These are phyloP conservation scores for Perilla frutescens DNA, from an alignment of 257 asterid genomes.

Conservation along the genomic window DNA sequence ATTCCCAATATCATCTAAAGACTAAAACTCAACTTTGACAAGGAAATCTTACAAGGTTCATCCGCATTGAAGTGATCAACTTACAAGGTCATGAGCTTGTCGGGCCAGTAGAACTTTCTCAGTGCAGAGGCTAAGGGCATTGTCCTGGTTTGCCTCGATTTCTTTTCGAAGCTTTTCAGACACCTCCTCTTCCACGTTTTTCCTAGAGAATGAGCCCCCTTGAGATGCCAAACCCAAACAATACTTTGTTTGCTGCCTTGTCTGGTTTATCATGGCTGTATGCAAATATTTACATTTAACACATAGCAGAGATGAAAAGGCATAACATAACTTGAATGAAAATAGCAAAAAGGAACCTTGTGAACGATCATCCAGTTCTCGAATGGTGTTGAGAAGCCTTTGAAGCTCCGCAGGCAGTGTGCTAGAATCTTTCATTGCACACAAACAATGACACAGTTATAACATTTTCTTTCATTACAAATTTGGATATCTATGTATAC, in stretches of 20 bases:
- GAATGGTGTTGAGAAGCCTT: conserved; percentile 92
- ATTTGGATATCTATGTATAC: not conserved
- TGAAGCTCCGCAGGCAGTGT: conserved; percentile 98
- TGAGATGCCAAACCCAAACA: conserved; percentile 81
- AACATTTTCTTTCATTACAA: not conserved
- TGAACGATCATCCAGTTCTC: conserved; percentile 95
- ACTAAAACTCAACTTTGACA: too few species aligned
- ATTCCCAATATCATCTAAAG: not conserved
- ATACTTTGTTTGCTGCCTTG: conserved; percentile 89
- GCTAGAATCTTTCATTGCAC: conserved; percentile 60
- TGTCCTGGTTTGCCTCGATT: conserved; percentile 84
- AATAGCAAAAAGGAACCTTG: conserved; percentile 56
- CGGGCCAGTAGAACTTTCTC: conserved; percentile 95
- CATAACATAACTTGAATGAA: conserved; percentile 6
- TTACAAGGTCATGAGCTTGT: conserved; percentile 91
- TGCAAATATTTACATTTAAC: not conserved
- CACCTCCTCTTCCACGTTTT: conserved; percentile 61
- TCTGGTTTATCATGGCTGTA: conserved; percentile 74
- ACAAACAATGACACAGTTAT: conserved; percentile 20
- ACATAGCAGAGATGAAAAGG: not conserved
- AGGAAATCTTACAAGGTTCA: not conserved
- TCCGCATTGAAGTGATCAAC: conserved; percentile 22
- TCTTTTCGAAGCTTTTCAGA: conserved; percentile 79
- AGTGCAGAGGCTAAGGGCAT: conserved; percentile 87
- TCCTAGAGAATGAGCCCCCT: conserved; percentile 59